Evolutionary conservation across 257 asterid genomes (phyloP).

Genomic region (Gentiana macrophylla): DNA sequence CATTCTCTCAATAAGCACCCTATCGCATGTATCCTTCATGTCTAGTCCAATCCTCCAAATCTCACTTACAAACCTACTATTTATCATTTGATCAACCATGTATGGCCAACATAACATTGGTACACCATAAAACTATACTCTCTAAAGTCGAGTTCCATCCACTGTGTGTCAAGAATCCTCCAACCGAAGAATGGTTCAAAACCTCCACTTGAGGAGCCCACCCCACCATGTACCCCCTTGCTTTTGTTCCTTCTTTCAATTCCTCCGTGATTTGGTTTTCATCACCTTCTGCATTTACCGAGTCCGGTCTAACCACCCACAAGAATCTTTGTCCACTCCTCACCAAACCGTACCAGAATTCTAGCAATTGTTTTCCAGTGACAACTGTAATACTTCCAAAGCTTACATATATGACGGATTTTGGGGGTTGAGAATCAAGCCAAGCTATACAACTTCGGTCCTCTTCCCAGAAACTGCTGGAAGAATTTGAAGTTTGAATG

Average conservation of each 20-base stretch:
- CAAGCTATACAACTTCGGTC: conserved; percentile 17
- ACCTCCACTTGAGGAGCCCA: conserved; percentile 27
- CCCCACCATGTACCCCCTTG: conserved; percentile 11
- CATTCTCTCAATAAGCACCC: conserved; percentile 10
- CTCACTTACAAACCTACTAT: conserved; percentile 15
- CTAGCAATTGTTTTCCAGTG: conserved; percentile 6
- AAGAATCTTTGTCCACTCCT: conserved; percentile 14
- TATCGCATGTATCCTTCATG: conserved; percentile 18
- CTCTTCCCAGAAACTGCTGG: conserved; percentile 23
- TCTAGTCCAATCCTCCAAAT: conserved; percentile 24
- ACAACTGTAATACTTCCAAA: conserved; percentile 17
- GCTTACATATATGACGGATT: conserved; percentile 19
- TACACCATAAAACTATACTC: conserved; percentile 17
- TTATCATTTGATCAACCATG: conserved; percentile 17
- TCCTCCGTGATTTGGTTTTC: neutral
- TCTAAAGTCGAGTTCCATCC: conserved; percentile 29
- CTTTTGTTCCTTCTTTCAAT: neutral
- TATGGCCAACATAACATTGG: conserved; percentile 30
- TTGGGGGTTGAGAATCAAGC: conserved; percentile 15
- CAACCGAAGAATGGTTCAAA: conserved; percentile 11
- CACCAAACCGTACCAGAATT: conserved; percentile 14
- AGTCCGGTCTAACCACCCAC: conserved; percentile 20
- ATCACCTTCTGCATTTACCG: neutral
- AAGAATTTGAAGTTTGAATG: neutral
- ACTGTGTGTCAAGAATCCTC: conserved; percentile 22